Evolutionary conservation across 345 rosid genomes (phyloP).

Genomic region (Ceriops decandra): DNA sequence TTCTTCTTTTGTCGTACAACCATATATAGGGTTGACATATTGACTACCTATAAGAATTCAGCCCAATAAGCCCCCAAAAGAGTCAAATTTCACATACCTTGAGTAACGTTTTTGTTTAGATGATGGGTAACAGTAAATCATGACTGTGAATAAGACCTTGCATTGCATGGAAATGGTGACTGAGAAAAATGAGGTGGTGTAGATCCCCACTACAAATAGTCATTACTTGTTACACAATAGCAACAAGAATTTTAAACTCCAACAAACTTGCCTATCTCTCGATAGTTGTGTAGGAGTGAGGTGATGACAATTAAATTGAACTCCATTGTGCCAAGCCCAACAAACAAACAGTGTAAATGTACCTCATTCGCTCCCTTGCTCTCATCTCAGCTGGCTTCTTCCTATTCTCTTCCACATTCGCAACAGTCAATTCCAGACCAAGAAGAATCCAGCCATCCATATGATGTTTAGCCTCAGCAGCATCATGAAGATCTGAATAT

Average conservation of each 20-base stretch:
- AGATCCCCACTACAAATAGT: conserved; percentile 10
- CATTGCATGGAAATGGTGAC: conserved; percentile 70
- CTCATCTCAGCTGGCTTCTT: conserved; percentile 37
- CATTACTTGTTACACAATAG: not conserved
- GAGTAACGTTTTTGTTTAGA: conserved; percentile 30
- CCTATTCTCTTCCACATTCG: conserved; percentile 35
- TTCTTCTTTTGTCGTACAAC: too few relatives aligned
- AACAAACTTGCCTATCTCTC: not conserved
- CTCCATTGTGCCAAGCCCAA: not conserved
- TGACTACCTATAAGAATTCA: not conserved
- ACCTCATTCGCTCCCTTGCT: conserved; percentile 29
- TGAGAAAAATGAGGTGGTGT: conserved; percentile 37
- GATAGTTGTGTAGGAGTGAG: not conserved
- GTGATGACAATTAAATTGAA: not conserved
- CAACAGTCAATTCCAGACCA: conserved; percentile 36
- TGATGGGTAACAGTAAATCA: conserved; percentile 26
- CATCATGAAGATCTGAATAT: conserved; percentile 34
- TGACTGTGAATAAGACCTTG: conserved; percentile 47
- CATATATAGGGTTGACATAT: too few relatives aligned
- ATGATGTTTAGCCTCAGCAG: conserved; percentile 38
- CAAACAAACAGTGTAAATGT: not conserved
- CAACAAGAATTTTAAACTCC: not conserved
- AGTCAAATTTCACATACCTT: conserved; percentile 33
- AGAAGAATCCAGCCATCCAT: conserved; percentile 36
- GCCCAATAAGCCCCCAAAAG: not conserved